Percentiles rank a stretch among this genome's conserved stretches.
Conservation (phyloP, 2,329 filamentous ascomycete species). For the Pseudodiploospora longispora region DNA sequence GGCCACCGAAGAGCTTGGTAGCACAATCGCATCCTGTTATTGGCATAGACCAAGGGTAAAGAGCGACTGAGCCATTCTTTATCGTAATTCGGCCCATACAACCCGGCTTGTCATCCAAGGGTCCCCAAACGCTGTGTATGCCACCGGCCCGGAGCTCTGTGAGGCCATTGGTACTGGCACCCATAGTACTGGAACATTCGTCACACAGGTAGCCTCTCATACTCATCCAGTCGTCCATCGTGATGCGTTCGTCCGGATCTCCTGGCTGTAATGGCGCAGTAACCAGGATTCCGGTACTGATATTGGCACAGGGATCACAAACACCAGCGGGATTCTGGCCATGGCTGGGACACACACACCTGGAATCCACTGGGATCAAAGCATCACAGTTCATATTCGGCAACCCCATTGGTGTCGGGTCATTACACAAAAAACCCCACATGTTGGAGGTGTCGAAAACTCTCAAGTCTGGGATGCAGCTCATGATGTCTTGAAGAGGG, state of each 20-base stretch:
- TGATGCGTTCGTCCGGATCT: slow-evolving; percentile 3
- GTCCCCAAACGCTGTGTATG: slow-evolving; percentile 20
- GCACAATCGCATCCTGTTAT: slow-evolving; percentile 31
- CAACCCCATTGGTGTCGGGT: no score
- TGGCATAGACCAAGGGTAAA: neutral
- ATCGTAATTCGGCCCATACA: no score
- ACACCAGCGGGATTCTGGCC: neutral
- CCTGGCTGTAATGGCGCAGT: no score
- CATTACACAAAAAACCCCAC: no score
- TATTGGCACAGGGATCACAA: slow-evolving; percentile 18
- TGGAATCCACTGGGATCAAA: no score
- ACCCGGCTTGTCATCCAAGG: neutral
- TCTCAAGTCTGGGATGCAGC: neutral
- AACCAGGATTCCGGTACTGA: slow-evolving; percentile 13
- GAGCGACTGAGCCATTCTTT: neutral
- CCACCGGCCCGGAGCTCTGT: slow-evolving; percentile 8
- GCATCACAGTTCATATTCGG: no score
- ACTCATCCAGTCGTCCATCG: slow-evolving; percentile 15
- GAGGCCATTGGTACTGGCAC: slow-evolving; percentile 1
- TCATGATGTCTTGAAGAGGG: neutral
- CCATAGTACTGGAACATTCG: slow-evolving; percentile 16
- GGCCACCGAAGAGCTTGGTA: slow-evolving; percentile 22
- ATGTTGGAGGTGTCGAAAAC: no score
- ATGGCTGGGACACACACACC: no score
- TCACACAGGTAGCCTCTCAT: slow-evolving; percentile 30